Evolutionary conservation across 495 filamentous ascomycete species (phyloP).

Genomic region (Tuber brumale): DNA sequence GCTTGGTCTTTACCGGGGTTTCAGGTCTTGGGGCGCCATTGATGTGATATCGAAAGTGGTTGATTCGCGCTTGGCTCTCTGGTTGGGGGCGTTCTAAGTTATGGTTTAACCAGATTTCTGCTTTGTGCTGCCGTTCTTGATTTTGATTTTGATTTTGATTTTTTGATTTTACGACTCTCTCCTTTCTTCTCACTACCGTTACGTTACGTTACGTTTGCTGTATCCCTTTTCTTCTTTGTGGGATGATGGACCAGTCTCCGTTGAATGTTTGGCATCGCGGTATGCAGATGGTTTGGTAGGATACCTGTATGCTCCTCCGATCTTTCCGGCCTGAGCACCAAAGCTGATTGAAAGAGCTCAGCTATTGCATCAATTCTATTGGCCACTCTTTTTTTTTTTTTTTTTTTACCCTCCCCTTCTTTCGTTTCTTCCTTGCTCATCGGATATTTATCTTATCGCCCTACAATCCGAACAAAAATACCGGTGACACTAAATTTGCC

Average conservation of each 20-base stretch:
- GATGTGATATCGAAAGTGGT: conserved; percentile 10
- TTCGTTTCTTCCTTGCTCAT: conserved; percentile 7
- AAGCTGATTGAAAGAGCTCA: conserved; percentile 7
- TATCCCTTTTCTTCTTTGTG: background rate
- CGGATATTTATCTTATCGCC: background rate
- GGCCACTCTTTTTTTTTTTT: conserved; percentile 6
- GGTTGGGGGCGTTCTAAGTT: conserved; percentile 14
- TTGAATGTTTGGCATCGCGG: background rate
- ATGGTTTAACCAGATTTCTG: conserved; percentile 2
- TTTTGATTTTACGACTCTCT: conserved; percentile 16
- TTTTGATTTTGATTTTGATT: conserved; percentile 16
- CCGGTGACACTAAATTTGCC: background rate
- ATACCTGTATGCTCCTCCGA: conserved; percentile 10
- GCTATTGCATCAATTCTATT: background rate
- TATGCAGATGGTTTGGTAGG: background rate
- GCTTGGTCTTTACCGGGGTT: background rate
- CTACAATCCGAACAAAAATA: conserved; percentile 8
- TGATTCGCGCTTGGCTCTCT: conserved; percentile 20
- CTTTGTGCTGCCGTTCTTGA: conserved; percentile 10
- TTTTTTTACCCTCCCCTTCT: background rate
- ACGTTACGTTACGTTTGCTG: conserved; percentile 11
- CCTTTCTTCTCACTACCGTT: conserved; percentile 7
- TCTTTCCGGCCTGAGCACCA: background rate
- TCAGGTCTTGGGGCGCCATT: background rate
- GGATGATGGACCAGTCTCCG: background rate